phyloP scores from a whole-genome alignment of 2,329 filamentous ascomycete species.

The Drechslera avenae region DNA sequence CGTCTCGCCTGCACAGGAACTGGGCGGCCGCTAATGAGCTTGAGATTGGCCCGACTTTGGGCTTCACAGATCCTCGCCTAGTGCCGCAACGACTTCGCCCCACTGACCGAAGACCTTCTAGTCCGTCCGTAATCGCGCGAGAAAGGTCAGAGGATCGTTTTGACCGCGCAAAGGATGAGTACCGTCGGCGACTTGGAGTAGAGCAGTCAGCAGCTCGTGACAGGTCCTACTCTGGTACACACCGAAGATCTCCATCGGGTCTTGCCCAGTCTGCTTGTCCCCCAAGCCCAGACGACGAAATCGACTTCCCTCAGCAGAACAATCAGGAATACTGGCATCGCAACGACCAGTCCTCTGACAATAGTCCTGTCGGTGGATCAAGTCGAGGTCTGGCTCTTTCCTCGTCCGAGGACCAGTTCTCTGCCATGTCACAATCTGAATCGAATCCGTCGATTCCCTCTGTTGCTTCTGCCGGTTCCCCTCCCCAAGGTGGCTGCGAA shows the following conservation, averaged over 20 bases:
- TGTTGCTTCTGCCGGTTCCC: slow-evolving; percentile 55
- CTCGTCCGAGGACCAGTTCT: slow-evolving; percentile 56
- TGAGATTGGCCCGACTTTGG: slow-evolving; percentile 28
- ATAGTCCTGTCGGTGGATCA: slow-evolving; percentile 47
- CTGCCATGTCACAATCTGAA: slow-evolving; percentile 56
- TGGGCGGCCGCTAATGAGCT: slow-evolving; percentile 33
- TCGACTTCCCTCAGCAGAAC: slow-evolving; percentile 33
- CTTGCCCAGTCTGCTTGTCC: slow-evolving; percentile 49
- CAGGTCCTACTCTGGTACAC: slow-evolving; percentile 26
- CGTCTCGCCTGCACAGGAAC: slow-evolving; percentile 38
- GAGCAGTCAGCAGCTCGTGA: slow-evolving; percentile 38
- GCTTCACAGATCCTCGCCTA: slow-evolving; percentile 18
- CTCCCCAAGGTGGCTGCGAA: slow-evolving; percentile 46
- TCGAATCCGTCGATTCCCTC: slow-evolving; percentile 60
- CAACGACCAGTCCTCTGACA: slow-evolving; percentile 45
- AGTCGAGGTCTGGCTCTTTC: slow-evolving; percentile 48
- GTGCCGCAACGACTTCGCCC: slow-evolving; percentile 1
- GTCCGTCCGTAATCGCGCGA: slow-evolving; percentile 20
- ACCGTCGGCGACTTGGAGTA: slow-evolving; percentile 43
- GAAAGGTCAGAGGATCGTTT: slow-evolving; percentile 41
- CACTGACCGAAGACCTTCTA: slow-evolving; percentile 6
- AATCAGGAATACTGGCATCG: slow-evolving; percentile 38
- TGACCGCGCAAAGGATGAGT: slow-evolving; percentile 47
- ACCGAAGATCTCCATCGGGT: slow-evolving; percentile 34
- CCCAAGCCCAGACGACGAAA: slow-evolving; percentile 55